A percentile compares a stretch with the other conserved stretches of the same genome.
These are phyloP conservation scores for Coemansia sp. DNA, from an alignment of 192 early-diverging fungal genomes.

Conservation along the genomic window DNA sequence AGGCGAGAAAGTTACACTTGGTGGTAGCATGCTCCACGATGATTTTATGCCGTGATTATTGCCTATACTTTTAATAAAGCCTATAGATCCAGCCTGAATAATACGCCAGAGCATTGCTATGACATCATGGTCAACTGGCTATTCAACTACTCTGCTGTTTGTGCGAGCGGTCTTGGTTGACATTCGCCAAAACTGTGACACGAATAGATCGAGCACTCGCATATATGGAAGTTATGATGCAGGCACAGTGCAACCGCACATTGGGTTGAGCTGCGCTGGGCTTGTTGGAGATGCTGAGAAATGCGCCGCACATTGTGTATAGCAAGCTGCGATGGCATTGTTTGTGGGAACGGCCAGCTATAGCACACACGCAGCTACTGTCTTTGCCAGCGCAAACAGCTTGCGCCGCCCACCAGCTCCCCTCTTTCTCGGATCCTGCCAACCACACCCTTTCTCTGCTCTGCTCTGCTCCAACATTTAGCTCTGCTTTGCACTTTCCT, in stretches of 20 bases:
- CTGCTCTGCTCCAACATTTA: not conserved
- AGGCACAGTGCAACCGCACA: not conserved
- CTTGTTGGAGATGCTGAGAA: not conserved
- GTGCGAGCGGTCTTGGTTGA: too few relatives aligned
- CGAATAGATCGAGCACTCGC: too few relatives aligned
- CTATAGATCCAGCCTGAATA: too few relatives aligned
- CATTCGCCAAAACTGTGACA: too few relatives aligned
- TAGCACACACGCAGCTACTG: slow-evolving; percentile 7
- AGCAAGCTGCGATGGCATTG: not conserved
- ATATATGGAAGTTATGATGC: too few relatives aligned
- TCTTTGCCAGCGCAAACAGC: not conserved
- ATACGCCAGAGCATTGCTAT: too few relatives aligned
- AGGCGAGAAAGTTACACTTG: slow-evolving; percentile 87
- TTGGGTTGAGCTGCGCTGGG: not conserved
- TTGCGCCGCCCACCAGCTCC: not conserved
- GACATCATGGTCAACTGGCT: too few relatives aligned
- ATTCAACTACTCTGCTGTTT: too few relatives aligned
- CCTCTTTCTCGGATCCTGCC: slow-evolving; percentile 4
- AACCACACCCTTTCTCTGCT: not conserved
- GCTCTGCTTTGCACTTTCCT: slow-evolving; percentile 2
- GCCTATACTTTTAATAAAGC: not conserved
- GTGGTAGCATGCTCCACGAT: slow-evolving; percentile 59
- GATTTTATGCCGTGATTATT: slow-evolving; percentile 44
- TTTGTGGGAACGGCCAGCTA: not conserved
- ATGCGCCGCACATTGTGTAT: not conserved